Base-by-base conservation (phyloP, 208 protist species). In the Trypanosoma scelopori region DNA sequence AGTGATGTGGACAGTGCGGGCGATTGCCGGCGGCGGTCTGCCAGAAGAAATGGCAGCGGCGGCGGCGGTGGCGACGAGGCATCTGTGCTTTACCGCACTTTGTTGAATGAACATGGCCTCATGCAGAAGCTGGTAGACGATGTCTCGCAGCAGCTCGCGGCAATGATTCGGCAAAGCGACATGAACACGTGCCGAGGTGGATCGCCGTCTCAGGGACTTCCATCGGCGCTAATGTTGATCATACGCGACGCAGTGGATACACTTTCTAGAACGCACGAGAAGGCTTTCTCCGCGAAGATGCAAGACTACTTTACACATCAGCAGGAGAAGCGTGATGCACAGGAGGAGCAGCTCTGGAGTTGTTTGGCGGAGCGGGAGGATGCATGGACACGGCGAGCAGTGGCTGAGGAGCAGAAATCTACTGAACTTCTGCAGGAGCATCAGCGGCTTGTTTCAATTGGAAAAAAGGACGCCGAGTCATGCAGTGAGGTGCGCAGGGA, bases 161-260 rank as follows among this genome's bases (percentile, higher is more conserved):
- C 23, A 11, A 47, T 51, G 42, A 71, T 71, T 32, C 49, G 59
- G 41, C 45, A 65, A 22, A 49, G 22, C 35, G 66, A 71, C 50
- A 39, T 49, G 20, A 32, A 11, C 23, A 18, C 25, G 3, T 35
- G 49, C 39, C 22, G 12, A 13, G 47, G 58, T 43, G 13, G 22
- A 9, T 58, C 50, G 32, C 47, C 32, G 12, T 46, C 47, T 7
- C 12, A 59, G 13, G n/a, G 20, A 3, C 41, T 71, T 20, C 66
- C 66, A 57, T 71, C 66, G 12, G 66, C 66, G 35, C 18, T 71
- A 43, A n/a, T 71, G 11, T 35, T 71, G 45, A 42, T 49, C 23
- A 49, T 65, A 11, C 56, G 57, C 6, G 66, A 71, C 6, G 49
- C 57, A 6, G 57, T 59, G 23, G 50, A 57, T 35, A 35, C 30